These are phyloP conservation scores for Penicillium mononematosum DNA, from an alignment of 495 filamentous ascomycete species.

Conservation along the genomic window DNA sequence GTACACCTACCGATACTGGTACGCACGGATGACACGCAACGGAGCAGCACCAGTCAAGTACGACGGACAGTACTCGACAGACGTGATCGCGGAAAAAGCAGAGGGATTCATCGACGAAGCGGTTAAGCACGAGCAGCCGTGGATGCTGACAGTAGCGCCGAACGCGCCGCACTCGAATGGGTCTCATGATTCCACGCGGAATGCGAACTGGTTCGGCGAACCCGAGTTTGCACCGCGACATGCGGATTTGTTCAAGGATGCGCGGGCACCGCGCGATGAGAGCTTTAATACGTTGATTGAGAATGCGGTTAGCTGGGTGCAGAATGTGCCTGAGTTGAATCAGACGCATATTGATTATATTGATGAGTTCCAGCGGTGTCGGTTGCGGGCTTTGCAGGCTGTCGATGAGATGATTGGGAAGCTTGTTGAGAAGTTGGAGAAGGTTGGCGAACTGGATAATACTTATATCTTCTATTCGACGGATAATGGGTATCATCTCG, in stretches of 20 bases:
- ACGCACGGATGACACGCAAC: constrained; percentile 59
- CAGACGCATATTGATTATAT: constrained; percentile 57
- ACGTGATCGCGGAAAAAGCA: constrained; percentile 61
- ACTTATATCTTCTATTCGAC: constrained; percentile 67
- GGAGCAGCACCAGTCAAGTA: constrained; percentile 48
- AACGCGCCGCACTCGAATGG: constrained; percentile 57
- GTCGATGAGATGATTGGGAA: constrained; percentile 67
- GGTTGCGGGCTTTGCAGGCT: constrained; percentile 59
- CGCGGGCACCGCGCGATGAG: constrained; percentile 28
- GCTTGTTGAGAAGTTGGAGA: constrained; percentile 49
- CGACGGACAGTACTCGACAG: constrained; percentile 55
- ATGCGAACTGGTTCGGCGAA: constrained; percentile 27
- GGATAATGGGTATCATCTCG: constrained; percentile 69
- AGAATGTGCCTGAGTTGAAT: constrained; percentile 45
- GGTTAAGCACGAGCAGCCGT: constrained; percentile 47
- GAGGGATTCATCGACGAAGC: constrained; percentile 59
- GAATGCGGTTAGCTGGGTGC: constrained; percentile 58
- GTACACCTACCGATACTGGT: constrained; percentile 65
- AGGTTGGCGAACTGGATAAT: constrained; percentile 56
- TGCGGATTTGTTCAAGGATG: constrained; percentile 31
- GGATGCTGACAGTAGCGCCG: constrained; percentile 64
- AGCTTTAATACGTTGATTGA: constrained; percentile 42
- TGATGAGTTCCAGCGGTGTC: constrained; percentile 61
- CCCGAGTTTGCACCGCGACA: constrained; percentile 34
- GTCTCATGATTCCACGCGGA: constrained; percentile 11